Evolutionary conservation across 2,329 filamentous ascomycete species (phyloP).

Genomic region (Xylariaceae sp.): DNA sequence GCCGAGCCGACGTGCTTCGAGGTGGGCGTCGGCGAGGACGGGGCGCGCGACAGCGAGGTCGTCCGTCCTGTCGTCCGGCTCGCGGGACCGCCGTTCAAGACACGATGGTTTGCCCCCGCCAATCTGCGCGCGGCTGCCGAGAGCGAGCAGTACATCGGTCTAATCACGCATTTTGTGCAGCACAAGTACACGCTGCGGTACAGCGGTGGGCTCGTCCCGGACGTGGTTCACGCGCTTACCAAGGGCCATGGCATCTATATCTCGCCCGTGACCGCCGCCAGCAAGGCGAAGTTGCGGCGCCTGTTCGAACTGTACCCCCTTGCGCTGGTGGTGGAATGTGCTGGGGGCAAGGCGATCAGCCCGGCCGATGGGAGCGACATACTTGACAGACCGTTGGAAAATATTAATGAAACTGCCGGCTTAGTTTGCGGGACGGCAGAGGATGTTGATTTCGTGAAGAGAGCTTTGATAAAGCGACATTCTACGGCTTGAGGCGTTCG

Average conservation of each 20-base stretch:
- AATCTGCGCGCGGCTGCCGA: constrained; percentile 62
- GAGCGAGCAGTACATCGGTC: constrained; percentile 48
- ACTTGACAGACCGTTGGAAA: constrained; percentile 41
- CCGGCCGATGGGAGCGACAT: constrained; percentile 46
- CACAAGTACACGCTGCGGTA: constrained; percentile 63
- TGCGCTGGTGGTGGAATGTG: constrained; percentile 63
- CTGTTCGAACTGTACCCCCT: constrained; percentile 63
- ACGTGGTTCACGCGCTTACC: constrained; percentile 60
- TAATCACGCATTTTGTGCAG: constrained; percentile 54
- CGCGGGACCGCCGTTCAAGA: constrained; percentile 43
- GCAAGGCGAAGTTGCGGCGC: constrained; percentile 59
- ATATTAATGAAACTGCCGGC: constrained; percentile 53
- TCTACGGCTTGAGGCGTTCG: too few relatives aligned
- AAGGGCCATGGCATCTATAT: constrained; percentile 66
- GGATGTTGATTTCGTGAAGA: constrained; percentile 48
- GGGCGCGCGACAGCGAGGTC: constrained; percentile 39
- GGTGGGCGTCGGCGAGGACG: constrained; percentile 44
- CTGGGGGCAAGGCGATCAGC: constrained; percentile 59
- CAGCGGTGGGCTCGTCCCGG: constrained; percentile 62
- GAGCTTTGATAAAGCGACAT: neutral
- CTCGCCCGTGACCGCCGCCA: constrained; percentile 55
- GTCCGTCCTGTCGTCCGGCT: constrained; percentile 47
- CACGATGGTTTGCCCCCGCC: constrained; percentile 64
- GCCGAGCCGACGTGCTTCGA: constrained; percentile 51
- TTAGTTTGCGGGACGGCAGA: constrained; percentile 53